Evolutionary conservation across 345 rosid species (phyloP), one percentile per base, ranked within the genome.

Genomic region (Salix udensis): DNA sequence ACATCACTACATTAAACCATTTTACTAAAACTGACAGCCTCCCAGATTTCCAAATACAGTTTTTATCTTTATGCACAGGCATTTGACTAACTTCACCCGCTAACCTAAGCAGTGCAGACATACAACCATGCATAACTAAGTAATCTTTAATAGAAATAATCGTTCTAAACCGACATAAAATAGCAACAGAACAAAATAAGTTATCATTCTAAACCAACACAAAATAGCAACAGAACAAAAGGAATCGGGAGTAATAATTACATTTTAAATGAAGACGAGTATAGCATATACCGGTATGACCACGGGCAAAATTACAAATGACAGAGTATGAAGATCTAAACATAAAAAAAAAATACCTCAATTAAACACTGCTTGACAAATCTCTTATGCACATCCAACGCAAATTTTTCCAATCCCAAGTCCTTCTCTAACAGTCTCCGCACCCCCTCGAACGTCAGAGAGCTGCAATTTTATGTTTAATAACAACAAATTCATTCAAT

Each of bases 351-450:
- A 8, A 72, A 26, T 85, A 92, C 97, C 91, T 89, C 82, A 44
- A 79, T 62, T 69, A 96, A 79, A 77, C 88, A 83, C 44, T 91
- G 83, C 81, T 89, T 89, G 50, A 93, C 84, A 82, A 88, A 88
- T 80, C 88, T 87, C 89, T 89, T 93, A 72, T 91, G 92, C 44
- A 82, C 88, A 78, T 96, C 98, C 88, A 96, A 78, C 15, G 91
- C 91, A 82, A 66, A 83, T 74, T 72, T 80, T 73, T 89, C 90
- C 81, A 96, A 78, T 68, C 89, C 91, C 81, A 96, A 72, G 81
- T 91, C 94, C 85, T 90, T 86, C 92, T 96, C 99, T 61, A 96
- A 66, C 76, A 93, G 67, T 78, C 97, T 88, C 76, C 99, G 86
- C 69, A 92, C 96, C 53, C 94, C 93, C 88, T 87, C 96, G 55